Evolutionary conservation across 352 stramenopile species (phyloP).

Genomic region (Globisporangium recalcitrans): DNA sequence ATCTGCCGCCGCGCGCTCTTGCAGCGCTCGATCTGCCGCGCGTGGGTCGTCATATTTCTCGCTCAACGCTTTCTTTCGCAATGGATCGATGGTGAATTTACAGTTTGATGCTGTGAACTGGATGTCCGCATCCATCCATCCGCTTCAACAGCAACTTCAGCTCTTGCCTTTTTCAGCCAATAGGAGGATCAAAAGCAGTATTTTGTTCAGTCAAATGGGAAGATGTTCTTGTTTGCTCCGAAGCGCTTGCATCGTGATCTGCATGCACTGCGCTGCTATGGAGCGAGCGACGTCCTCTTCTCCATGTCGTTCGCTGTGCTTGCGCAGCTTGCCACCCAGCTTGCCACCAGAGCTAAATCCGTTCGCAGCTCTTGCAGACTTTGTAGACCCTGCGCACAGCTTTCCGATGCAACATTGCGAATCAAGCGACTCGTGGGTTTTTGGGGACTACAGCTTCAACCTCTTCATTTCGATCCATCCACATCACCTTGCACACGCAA

Average conservation of each 20-base stretch:
- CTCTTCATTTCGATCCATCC: not conserved
- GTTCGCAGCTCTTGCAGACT: no score
- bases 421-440: no score
- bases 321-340: no score
- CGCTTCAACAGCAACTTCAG: not conserved
- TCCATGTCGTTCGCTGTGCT: no score
- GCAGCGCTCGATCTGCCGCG: slow-evolving; percentile 33
- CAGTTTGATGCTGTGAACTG: not conserved
- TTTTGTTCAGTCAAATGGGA: not conserved
- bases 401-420: no score
- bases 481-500: no score
- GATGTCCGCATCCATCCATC: not conserved
- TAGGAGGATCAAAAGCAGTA: not conserved
- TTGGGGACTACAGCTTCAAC: no score
- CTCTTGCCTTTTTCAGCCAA: not conserved
- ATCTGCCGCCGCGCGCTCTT: slow-evolving; percentile 42
- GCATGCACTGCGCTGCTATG: no score
- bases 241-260: no score
- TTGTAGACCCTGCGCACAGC: no score
- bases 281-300: no score
- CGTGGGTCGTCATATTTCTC: slow-evolving; percentile 3
- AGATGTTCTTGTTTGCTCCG: not conserved
- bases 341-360: no score
- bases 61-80: not conserved
- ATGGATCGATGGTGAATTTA: not conserved